A percentile compares a stretch with the other conserved stretches of the same genome.
Evolutionary conservation across 352 stramenopile species (phyloP).

Genomic region (Salisapilia sapeloensis): DNA sequence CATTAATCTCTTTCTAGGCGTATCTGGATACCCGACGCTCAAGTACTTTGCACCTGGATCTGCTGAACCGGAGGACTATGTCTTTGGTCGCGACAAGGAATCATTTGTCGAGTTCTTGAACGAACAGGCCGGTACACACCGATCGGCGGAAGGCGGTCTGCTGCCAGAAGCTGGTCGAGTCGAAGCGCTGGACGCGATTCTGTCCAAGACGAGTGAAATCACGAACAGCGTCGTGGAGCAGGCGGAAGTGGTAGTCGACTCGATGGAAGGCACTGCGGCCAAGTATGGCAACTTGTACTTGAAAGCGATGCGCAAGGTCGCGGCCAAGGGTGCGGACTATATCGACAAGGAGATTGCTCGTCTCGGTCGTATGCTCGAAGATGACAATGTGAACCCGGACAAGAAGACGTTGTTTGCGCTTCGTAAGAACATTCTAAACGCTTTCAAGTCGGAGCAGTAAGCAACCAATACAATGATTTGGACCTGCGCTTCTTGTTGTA

Average conservation of each 20-base stretch:
- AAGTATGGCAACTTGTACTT: conserved; percentile 78
- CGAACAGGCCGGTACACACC: conserved; percentile 75
- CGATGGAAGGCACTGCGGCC: conserved; percentile 35
- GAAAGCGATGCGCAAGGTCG: conserved; percentile 84
- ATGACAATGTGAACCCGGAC: conserved; percentile 63
- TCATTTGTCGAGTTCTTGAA: conserved; percentile 86
- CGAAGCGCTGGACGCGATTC: conserved; percentile 67
- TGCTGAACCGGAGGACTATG: conserved; percentile 77
- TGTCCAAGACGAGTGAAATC: conserved; percentile 56
- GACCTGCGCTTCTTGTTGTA: background rate
- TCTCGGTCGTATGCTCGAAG: conserved; percentile 54
- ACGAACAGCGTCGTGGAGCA: conserved; percentile 48
- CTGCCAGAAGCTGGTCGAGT: conserved; percentile 55
- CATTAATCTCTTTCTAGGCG: no score
- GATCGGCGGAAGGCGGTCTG: conserved; percentile 61
- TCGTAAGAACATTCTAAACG: conserved; percentile 82
- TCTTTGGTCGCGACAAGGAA: conserved; percentile 58
- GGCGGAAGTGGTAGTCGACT: conserved; percentile 49
- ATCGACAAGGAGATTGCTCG: conserved; percentile 70
- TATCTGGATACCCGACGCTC: conserved; percentile 84
- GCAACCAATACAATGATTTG: no score
- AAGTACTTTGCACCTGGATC: conserved; percentile 81
- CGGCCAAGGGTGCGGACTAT: conserved; percentile 74
- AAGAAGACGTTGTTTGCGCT: conserved; percentile 84
- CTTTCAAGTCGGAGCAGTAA: conserved; percentile 29